Percentiles rank a stretch among this genome's conserved stretches.
Conservation (phyloP, 345 rosid species). For the Atalantia buxifolia region DNA sequence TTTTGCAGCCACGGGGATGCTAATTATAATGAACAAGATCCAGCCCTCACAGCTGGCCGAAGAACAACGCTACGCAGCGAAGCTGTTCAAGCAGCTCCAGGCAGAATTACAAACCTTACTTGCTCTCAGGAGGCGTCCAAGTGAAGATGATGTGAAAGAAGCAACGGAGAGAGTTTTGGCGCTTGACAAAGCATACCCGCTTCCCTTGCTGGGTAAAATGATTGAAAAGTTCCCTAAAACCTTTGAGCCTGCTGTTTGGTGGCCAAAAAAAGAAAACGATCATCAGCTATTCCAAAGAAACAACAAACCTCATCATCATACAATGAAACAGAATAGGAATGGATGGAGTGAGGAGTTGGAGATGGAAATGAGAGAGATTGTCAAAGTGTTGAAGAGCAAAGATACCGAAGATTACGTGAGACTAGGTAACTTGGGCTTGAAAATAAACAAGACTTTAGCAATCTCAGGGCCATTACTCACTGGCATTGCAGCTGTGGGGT, state of each 20-base stretch:
- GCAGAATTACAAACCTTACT: slow-evolving; percentile 17
- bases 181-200: slow-evolving; percentile 29
- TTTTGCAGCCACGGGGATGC: slow-evolving; percentile 38
- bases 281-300: not conserved
- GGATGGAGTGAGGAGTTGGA: slow-evolving; percentile 40
- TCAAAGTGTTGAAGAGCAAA: slow-evolving; percentile 27
- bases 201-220: slow-evolving; percentile 29
- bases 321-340: not conserved
- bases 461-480: slow-evolving; percentile 41
- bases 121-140: slow-evolving; percentile 3
- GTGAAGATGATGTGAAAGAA: slow-evolving; percentile 16
- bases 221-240: slow-evolving; percentile 29
- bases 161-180: slow-evolving; percentile 25
- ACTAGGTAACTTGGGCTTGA: slow-evolving; percentile 36
- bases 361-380: slow-evolving; percentile 37
- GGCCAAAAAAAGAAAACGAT: slow-evolving; percentile 9
- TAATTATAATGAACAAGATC: slow-evolving; percentile 50
- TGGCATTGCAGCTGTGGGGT: slow-evolving; percentile 34
- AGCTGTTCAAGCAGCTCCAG: slow-evolving; percentile 39
- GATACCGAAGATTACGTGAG: slow-evolving; percentile 40
- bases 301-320: not conserved
- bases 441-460: slow-evolving; percentile 45
- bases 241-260: slow-evolving; percentile 29
- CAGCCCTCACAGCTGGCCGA: slow-evolving; percentile 60
- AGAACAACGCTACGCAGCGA: slow-evolving; percentile 49